Conservation (phyloP, 108 stramenopile species). For the Cafeteria roenbergensis region DNA sequence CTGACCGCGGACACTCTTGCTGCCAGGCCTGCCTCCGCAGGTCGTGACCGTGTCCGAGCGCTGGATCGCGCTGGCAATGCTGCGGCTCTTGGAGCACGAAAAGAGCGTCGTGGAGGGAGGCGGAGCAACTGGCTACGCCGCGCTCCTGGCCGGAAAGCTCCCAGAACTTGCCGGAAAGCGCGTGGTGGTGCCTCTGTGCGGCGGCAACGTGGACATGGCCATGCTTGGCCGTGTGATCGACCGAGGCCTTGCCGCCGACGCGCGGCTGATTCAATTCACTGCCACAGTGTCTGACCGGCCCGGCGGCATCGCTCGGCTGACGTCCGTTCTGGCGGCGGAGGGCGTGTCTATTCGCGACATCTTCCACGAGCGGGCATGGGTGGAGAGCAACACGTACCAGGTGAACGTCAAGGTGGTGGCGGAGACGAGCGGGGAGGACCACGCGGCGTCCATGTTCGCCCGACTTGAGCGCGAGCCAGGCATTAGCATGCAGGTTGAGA, state of each 20-base stretch:
- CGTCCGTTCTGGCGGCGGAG: conserved; percentile 43
- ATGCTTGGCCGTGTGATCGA: conserved; percentile 76
- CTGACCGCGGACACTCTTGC: too few species aligned
- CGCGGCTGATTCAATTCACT: conserved; percentile 67
- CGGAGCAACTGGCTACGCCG: conserved; percentile 71
- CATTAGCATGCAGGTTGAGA: too few species aligned
- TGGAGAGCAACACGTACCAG: conserved; percentile 68
- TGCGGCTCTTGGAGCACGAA: conserved; percentile 83
- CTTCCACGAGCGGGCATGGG: conserved; percentile 93
- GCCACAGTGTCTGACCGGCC: conserved; percentile 84
- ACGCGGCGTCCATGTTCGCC: too few species aligned
- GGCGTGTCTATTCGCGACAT: conserved; percentile 82
- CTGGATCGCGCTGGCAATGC: conserved; percentile 69
- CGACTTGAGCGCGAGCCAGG: too few species aligned
- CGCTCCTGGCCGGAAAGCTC: conserved; percentile 68
- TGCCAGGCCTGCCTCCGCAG: too few species aligned
- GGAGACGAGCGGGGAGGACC: too few species aligned
- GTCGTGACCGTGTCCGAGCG: conserved; percentile 62
- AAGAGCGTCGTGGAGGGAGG: conserved; percentile 78
- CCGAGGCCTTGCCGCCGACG: conserved; percentile 81
- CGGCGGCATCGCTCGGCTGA: conserved; percentile 69
- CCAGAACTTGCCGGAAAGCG: conserved; percentile 71
- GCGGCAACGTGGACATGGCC: conserved; percentile 90
- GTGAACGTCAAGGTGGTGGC: too few species aligned
- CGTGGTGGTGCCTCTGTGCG: conserved; percentile 82